Base-by-base conservation (phyloP, 2,329 filamentous ascomycete genomes). In the Lasiodiplodia sp. region DNA sequence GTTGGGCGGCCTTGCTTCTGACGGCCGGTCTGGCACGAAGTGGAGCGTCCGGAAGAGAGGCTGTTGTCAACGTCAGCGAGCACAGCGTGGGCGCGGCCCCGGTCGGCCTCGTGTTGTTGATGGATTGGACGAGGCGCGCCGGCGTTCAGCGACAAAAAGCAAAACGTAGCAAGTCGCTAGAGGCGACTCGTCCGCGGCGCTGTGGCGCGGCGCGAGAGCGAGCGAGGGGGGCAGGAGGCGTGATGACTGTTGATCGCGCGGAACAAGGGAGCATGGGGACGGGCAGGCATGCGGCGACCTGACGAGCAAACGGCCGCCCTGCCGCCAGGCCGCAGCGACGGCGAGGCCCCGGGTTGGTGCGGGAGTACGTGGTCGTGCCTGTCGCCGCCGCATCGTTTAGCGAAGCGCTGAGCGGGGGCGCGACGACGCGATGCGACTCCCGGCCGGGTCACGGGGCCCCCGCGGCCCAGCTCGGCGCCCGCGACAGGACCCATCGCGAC, bases 61-160 rank as follows among this genome's bases (percentile, higher is more conserved):
- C 57, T 28, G 38, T 47, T n/a, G 44, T n/a, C 60, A 64, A 38
- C 44, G 60, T 64, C 44, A 64, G 60, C 44, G 60, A 52, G 60
- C 60, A 64, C 60, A 51, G 60, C 60, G 58, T 34, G 34, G 64
- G 28, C 44, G 23, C 16, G 52, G 65, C 65, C 65, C 55, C 31
- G 65, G 65, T 67, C 65, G 40, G 65, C 55, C 53, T 60, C 65
- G 65, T 67, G 65, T 67, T 67, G 65, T 51, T 52, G 65, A 60
- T 67, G 56, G 65, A 67, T 67, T 67, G 65, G 65, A 58, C 65
- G 55, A 60, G 55, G 55, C 44, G 60, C 60, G 60, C 60, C 60
- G 31, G 60, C 60, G 60, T 64, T 49, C 60, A 64, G 60, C 47
- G 44, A 51, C n/a, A 7, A 60, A 67, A 67, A 67, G 65, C 65